Conservation (phyloP, 148 eudicot species). For the Arbutus unedo region DNA sequence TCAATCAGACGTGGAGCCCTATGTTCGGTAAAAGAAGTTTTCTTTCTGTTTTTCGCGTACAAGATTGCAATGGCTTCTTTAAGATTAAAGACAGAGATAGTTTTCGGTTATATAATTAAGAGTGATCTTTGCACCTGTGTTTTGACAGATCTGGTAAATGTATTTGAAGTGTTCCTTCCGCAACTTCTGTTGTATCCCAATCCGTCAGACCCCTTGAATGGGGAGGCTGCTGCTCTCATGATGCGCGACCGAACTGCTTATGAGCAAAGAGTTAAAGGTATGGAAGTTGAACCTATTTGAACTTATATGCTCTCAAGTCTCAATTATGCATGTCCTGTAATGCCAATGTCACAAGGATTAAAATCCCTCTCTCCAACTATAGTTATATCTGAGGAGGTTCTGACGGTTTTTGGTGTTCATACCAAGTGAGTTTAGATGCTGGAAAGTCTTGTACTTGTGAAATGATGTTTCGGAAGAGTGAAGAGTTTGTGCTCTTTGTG, state of each 20-base stretch:
- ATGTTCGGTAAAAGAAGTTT: constrained; percentile 66
- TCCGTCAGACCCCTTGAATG: constrained; percentile 85
- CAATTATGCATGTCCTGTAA: background rate
- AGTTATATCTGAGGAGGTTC: background rate
- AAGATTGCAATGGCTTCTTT: background rate
- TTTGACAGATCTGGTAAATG: constrained; percentile 73
- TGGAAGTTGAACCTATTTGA: background rate
- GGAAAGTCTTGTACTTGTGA: background rate
- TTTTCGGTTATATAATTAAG: constrained; percentile 5
- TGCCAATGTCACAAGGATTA: constrained; percentile 8
- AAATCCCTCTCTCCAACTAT: background rate
- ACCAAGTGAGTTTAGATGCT: background rate
- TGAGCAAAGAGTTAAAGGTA: constrained; percentile 85
- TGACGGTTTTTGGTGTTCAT: background rate
- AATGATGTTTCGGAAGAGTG: background rate
- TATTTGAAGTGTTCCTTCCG: constrained; percentile 94
- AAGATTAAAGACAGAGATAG: background rate
- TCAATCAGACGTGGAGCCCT: constrained; percentile 94
- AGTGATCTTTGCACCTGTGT: constrained; percentile 11
- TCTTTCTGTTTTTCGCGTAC: background rate
- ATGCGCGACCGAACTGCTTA: constrained; percentile 71
- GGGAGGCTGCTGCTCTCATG: constrained; percentile 89
- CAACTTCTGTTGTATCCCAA: constrained; percentile 95
- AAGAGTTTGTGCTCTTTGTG: background rate
- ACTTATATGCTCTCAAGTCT: constrained; percentile 9